A percentile compares a stretch with the other conserved stretches of the same genome.
Evolutionary conservation across 1,284 basidiomycete genomes (phyloP).

Genomic region (Tylopilus sp.): DNA sequence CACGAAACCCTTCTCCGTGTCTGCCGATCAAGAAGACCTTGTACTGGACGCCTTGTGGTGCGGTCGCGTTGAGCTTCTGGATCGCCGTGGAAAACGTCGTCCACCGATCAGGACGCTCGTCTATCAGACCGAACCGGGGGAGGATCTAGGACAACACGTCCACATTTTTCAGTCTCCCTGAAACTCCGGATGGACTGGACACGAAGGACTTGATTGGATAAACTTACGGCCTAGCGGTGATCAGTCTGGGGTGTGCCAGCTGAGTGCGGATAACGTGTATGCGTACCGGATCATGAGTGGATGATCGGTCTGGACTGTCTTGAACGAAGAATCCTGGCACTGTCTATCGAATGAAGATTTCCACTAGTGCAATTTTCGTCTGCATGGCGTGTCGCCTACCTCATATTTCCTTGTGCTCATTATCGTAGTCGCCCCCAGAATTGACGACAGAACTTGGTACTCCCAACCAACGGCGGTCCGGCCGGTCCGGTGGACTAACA

Average conservation of each 20-base stretch:
- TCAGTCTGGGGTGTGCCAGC: not conserved
- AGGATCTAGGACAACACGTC: not conserved
- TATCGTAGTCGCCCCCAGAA: too few relatives aligned
- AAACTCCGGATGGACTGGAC: too few relatives aligned
- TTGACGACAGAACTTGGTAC: too few relatives aligned
- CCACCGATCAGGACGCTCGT: constrained; percentile 2
- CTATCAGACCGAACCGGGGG: constrained; percentile 3
- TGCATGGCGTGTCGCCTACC: not conserved
- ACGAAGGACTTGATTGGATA: not conserved
- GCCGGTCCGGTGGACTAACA: too few relatives aligned
- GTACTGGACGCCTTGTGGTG: constrained; percentile 40
- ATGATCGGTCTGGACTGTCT: not conserved
- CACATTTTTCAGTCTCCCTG: not conserved
- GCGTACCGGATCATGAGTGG: not conserved
- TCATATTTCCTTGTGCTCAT: constrained; percentile 1
- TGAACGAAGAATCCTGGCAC: constrained; percentile 4
- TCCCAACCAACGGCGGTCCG: too few relatives aligned
- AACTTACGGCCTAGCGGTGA: not conserved
- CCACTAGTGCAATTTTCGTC: not conserved
- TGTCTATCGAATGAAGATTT: not conserved
- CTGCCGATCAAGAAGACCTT: constrained; percentile 56
- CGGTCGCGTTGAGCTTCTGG: constrained; percentile 40
- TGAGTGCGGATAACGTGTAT: not conserved
- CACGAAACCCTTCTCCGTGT: constrained; percentile 10
- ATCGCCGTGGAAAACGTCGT: not conserved